Evolutionary conservation across 2,329 filamentous ascomycete genomes (phyloP), one percentile per base, ranked within the genome.

Genomic region (Piedraia hortae): DNA sequence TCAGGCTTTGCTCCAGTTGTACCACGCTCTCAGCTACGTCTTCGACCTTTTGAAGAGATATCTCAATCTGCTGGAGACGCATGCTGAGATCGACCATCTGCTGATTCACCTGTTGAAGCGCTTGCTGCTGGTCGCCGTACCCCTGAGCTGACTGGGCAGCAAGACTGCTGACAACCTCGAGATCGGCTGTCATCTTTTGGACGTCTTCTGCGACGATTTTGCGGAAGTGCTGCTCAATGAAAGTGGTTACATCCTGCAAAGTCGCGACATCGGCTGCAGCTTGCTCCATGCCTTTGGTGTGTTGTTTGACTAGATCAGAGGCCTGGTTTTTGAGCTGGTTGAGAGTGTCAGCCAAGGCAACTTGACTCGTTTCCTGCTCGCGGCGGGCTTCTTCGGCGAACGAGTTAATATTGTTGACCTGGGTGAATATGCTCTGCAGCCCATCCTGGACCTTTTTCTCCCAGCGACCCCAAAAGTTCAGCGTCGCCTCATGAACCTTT

Each of bases 381-480:
- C 16, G 12, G 11, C 10, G 7, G 3, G 23, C 14, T 10, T 25
- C n/a, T n/a, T 24, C 22, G 13, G 17, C 20, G 4, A 22, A 17
- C n/a, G 14, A 8, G 9, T 24, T 14, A 10, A 27, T 14, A 10
- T 16, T 12, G 8, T 19, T 16, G 12, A 27, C 12, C 5, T 11
- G 10, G 12, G 16, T 18, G 6, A 10, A 14, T 10, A 27, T 14
- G 9, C 18, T 16, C 6, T 27, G 10, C 4, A 24, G 19, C 12
- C 13, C 19, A 10, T 14, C 23, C 7, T 16, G 10, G 10, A 24
- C 9, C 9, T 13, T 10, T 8, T 22, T 11, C 10, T 19, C n/a
- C 14, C 20, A 18, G 5, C 21, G 25, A 10, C 25, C 21, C 28
- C 25, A 27, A 13, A 26, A 23, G n/a, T 20, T 16, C 10, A 12